Evolutionary conservation across 495 filamentous ascomycete genomes (phyloP), one percentile per base, ranked within the genome.

Genomic region (Lasiosphaeriaceae sp.): DNA sequence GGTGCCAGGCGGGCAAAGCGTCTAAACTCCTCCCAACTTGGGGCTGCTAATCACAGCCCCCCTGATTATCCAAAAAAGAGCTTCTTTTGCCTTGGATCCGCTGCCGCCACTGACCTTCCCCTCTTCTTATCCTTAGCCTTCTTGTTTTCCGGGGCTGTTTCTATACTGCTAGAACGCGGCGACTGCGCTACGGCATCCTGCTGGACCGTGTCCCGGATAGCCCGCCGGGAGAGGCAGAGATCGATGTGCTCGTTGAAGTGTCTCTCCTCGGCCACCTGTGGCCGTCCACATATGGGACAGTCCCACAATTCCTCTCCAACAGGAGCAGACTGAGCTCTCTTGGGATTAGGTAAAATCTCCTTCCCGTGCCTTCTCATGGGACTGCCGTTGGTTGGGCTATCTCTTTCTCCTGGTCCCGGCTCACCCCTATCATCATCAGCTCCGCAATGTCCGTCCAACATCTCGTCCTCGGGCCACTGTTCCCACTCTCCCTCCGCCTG

Each of bases 201-300:
- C 49, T 80, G 81, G 17, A 88, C 85, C 0, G 82, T 88, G 64
- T 96, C 90, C 43, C 86, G 86, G 58, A 98, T 98, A 0, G 90
- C 89, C 67, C 87, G 83, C 46, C 84, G 76, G 2, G 92, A 96
- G 8, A 99, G 81, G 72, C 94, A 99, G 20, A 89, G 85, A 66
- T 99, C 95, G 47, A 99, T 88, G 70, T 99, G 95, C 50, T 87
- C 86, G 60, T 99, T 99, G 72, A 99, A 97, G 6, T 67, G 70
- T 37, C 79, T 77, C 67, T 97, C 90, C 58, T 91, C 82, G 0
- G 92, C 85, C 3, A 75, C 55, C 64, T 96, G 90, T 0, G 88
- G 86, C 44, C 85, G 75, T 2, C 68, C 68, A 68, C 94, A 97
- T 37, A 97, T 90, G 0, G 94, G 94, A 69, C 94, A 97, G 20